phyloP scores from a whole-genome alignment of 257 asterid species.

The Schizonepeta tenuifolia region DNA sequence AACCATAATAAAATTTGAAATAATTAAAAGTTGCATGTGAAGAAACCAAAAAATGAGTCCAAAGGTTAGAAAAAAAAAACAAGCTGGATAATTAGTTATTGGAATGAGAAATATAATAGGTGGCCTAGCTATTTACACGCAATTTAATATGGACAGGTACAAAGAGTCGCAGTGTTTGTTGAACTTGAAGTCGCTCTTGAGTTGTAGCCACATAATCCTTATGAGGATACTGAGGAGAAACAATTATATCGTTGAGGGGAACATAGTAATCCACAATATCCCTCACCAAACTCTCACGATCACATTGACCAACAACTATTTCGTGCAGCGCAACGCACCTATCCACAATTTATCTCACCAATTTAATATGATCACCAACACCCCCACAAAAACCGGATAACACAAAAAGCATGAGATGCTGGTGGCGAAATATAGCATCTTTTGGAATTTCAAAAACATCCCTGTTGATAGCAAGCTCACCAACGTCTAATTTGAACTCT shows the following conservation, averaged over 20 bases:
- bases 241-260: neutral
- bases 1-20: no score
- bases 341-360: neutral
- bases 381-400: no score
- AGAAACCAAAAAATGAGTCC: no score
- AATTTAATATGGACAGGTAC: no score
- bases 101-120: no score
- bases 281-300: neutral
- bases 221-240: neutral
- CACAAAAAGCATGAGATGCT: no score
- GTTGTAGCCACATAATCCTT: neutral
- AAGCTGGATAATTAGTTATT: no score
- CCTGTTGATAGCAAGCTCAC: no score
- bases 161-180: no score
- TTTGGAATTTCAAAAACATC: neutral
- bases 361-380: neutral
- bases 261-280: neutral
- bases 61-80: no score
- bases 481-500: slow-evolving; percentile 2
- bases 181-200: neutral
- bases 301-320: neutral
- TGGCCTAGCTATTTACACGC: no score
- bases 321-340: neutral
- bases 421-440: neutral
- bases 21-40: no score